Evolutionary conservation across 306 rosid genomes (phyloP), one percentile per base, ranked within the genome.

Genomic region (Vigna mungo): DNA sequence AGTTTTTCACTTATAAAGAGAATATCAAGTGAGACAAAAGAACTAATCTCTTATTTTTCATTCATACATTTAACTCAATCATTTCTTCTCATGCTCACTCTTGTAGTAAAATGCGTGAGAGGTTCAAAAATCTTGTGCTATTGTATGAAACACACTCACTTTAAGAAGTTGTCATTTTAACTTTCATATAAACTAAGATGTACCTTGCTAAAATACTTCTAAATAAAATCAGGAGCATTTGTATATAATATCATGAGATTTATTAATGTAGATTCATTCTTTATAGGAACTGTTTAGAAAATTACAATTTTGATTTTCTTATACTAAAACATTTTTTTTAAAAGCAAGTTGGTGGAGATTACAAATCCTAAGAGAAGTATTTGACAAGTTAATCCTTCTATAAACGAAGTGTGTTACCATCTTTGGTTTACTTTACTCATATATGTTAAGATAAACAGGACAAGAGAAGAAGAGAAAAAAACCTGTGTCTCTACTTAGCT

Each of bases 401-500:
- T n/a, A n/a, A n/a, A n/a, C n/a, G n/a, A n/a, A n/a, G n/a, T n/a
- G n/a, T n/a, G n/a, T n/a, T n/a, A n/a, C n/a, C n/a, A n/a, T n/a
- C n/a, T n/a, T n/a, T 12, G 14, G 8, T n/a, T n/a, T n/a, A n/a
- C n/a, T 16, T 7, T 16, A 32, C 21, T 6, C 4, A 32, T 60
- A 14, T 7, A 7, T 14, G 43, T 7, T 37, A 36, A n/a, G 27
- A 63, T 25, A 9, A 12, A 20, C 9, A 49, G 2, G n/a, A 37
- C 11, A 17, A 7, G 7, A 52, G 56, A 41, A 58, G 64, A 53
- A 65, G 71, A 78, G 68, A 52, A 53, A 81, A 25, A 25, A 25
- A 59, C 97, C 92, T 84, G 97, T 92, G 68, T 87, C 92, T 65
- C 89, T 85, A 66, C 83, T 85, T 2, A 92, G 80, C 55, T 92